These are phyloP conservation scores for Aspergillus coremiiformis DNA, from an alignment of 495 filamentous ascomycete genomes.

Conservation along the genomic window DNA sequence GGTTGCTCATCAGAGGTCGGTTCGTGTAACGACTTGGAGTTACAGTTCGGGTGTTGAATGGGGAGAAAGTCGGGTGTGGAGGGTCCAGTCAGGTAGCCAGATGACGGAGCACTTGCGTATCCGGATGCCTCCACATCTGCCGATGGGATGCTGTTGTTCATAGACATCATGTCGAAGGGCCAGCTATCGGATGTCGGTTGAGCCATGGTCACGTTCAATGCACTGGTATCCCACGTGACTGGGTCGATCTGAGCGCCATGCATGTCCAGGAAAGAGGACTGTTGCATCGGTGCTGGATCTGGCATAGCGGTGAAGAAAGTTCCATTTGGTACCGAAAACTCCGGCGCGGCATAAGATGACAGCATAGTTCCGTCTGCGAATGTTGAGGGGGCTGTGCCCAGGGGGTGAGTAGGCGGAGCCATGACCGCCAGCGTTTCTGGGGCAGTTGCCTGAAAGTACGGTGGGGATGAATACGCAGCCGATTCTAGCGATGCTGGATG, in stretches of 20 bases:
- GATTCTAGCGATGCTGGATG: constrained; percentile 48
- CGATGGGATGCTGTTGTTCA: constrained; percentile 32
- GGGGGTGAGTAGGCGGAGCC: constrained; percentile 21
- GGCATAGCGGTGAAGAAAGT: constrained; percentile 26
- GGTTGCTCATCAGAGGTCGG: constrained; percentile 25
- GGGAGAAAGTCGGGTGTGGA: constrained; percentile 55
- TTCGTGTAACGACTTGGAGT: constrained; percentile 1
- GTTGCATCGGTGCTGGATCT: constrained; percentile 34
- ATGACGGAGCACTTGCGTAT: constrained; percentile 37
- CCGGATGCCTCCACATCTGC: constrained; percentile 26
- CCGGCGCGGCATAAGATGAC: constrained; percentile 24
- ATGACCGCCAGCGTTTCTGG: constrained; percentile 25
- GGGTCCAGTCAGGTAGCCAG: constrained; percentile 40
- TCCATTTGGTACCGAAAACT: constrained; percentile 23
- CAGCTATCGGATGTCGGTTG: constrained; percentile 29
- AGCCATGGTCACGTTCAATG: constrained; percentile 13
- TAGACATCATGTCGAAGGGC: constrained; percentile 34
- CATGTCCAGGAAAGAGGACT: constrained; percentile 35
- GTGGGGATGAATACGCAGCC: constrained; percentile 27
- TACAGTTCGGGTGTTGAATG: constrained; percentile 36
- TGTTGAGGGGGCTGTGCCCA: constrained; percentile 15
- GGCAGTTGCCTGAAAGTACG: constrained; percentile 15
- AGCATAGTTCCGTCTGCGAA: constrained; percentile 21
- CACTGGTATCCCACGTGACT: constrained; percentile 23
- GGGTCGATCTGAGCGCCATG: constrained; percentile 35